A percentile compares a stretch with the other conserved stretches of the same genome.
These are phyloP conservation scores for Vanderwaltozyma verrucispora DNA, from an alignment of 805 yeast species.

Conservation along the genomic window DNA sequence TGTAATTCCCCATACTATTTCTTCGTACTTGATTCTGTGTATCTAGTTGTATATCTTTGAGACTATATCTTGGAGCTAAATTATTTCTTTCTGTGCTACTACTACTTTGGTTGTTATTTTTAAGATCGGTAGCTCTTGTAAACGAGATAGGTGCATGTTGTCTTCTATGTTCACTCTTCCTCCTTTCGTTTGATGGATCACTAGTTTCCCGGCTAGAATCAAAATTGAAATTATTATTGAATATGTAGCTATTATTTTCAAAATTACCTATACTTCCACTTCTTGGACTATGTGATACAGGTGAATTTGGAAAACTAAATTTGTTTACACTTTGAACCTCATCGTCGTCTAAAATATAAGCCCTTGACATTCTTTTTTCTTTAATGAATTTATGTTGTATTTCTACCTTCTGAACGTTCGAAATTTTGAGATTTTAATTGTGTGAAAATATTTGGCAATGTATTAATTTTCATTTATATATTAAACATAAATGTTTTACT, in stretches of 20 bases:
- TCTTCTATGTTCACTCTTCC: conserved; percentile 6
- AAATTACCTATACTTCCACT: neutral
- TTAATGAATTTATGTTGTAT: too few species aligned
- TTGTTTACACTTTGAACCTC: neutral
- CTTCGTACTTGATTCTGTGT: conserved; percentile 24
- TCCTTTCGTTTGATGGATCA: neutral
- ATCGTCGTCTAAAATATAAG: conserved; percentile 1
- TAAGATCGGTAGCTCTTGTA: too few species aligned
- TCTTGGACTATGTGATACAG: neutral
- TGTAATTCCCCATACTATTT: conserved; percentile 15
- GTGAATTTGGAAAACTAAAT: conserved; percentile 2
- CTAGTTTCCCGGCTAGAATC: too few species aligned
- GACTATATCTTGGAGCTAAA: neutral
- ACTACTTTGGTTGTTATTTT: too few species aligned
- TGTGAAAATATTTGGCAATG: too few species aligned
- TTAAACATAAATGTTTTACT: too few species aligned
- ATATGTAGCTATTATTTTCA: neutral
- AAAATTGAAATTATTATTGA: neutral
- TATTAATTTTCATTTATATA: too few species aligned
- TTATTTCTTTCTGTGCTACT: neutral
- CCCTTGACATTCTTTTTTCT: conserved; percentile 1
- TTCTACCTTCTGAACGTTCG: too few species aligned
- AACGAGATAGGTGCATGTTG: conserved; percentile 1
- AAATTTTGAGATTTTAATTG: too few species aligned
- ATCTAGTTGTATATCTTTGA: conserved; percentile 4